Conservation (phyloP, 2,329 filamentous ascomycete genomes). For the Colletotrichum phormii region DNA sequence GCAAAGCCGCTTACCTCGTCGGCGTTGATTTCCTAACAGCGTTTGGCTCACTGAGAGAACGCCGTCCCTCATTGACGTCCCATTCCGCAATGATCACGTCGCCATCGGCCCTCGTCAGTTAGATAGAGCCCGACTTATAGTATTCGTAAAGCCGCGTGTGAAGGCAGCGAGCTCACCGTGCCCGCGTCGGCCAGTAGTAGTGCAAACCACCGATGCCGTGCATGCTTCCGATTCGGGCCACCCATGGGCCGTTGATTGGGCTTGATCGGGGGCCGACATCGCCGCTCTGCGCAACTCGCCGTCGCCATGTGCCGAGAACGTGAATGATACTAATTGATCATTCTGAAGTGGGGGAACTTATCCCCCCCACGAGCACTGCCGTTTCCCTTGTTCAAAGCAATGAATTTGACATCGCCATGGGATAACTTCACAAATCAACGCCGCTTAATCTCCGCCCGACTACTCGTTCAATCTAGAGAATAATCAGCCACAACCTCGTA, state of each 20-base stretch:
- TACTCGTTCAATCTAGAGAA: too few relatives aligned
- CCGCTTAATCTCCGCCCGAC: too few relatives aligned
- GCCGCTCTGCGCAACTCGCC: neutral
- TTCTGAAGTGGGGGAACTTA: neutral
- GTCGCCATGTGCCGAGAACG: neutral
- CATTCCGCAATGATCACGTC: neutral
- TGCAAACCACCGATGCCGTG: neutral
- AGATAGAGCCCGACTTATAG: neutral
- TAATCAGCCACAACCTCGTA: too few relatives aligned
- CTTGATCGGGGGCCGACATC: constrained; percentile 19
- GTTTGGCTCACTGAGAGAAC: neutral
- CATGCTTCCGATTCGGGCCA: neutral
- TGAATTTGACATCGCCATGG: too few relatives aligned
- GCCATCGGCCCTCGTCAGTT: neutral
- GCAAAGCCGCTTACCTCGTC: neutral
- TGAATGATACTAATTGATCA: neutral
- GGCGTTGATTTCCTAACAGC: neutral
- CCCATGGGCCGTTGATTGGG: neutral
- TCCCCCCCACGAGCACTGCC: neutral
- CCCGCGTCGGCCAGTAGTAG: neutral
- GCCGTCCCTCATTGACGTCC: neutral
- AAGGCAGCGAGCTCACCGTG: neutral
- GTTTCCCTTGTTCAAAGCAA: too few relatives aligned
- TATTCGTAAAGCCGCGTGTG: too few relatives aligned
- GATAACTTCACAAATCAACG: too few relatives aligned